Base-by-base conservation (phyloP, 768 basidiomycete genomes). In the Gyrodon lividus region DNA sequence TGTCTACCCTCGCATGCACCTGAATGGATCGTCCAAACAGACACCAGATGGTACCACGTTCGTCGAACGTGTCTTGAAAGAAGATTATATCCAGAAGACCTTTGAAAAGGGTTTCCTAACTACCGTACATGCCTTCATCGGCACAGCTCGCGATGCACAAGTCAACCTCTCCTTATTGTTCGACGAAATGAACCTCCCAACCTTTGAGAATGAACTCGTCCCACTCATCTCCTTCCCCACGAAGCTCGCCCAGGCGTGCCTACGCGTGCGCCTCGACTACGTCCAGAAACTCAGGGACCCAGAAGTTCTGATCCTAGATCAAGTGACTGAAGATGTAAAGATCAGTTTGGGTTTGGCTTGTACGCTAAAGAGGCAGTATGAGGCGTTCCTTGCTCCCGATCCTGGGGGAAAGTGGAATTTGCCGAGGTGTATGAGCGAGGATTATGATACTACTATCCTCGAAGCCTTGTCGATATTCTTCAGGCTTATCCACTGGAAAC, bases 181-280 rank as follows among this genome's bases (percentile, higher is more conserved):
- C 70, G 77, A 81, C 59, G 81, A 89, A 60, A 91, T 98, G 86
- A 88, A 92, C 62, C 82, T 99, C 3, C 95, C 95, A 9, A 86
- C 84, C 5, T 96, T 97, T 66, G 89, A 92, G 67, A 80, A 82
- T 51, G 92, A 96, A 58, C 80, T 98, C 17, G 83, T 94, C 9
- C 87, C 90, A 35, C 79, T 98, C 55, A 95, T 97, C 54, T 87
- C 92, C n/a, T 98, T 98, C 72, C 92, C 97, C 6, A 96, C 93
- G 19, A 88, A 90, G 63, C 85, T 99, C 45, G 89, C 94, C 5
- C 90, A 97, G 64, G 95, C 94, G 35, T 86, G 87, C 51, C 78
- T 99, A 51, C 90, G 88, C 43, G 83, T 96, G 37, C 89, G 93
- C 44, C 79, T 98, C 45, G 88, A 92, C 58, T 92, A 92, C 62